These are phyloP conservation scores for Aspergillus sp. DNA, from an alignment of 2,329 filamentous ascomycete species.

Conservation along the genomic window DNA sequence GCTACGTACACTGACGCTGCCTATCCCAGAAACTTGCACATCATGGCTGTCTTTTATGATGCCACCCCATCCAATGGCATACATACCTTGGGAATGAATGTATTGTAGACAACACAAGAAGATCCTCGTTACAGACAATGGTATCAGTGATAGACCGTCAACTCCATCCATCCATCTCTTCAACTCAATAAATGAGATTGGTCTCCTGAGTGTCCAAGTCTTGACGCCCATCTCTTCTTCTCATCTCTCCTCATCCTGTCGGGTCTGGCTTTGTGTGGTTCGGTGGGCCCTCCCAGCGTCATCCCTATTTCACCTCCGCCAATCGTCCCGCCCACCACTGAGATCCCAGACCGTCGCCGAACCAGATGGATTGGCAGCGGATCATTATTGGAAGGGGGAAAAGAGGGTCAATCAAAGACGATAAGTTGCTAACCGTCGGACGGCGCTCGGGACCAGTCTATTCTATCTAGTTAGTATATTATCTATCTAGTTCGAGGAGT, in stretches of 20 bases:
- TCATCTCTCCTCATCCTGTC: conserved; percentile 8
- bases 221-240: not conserved
- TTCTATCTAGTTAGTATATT: too few species aligned
- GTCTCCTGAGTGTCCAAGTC: conserved; percentile 2
- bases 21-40: not conserved
- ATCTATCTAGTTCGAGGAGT: too few species aligned
- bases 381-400: not conserved
- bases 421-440: not conserved
- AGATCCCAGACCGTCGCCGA: conserved; percentile 20
- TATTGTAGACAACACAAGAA: too few species aligned
- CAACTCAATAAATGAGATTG: not conserved
- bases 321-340: conserved; percentile 30
- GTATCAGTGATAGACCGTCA: not conserved
- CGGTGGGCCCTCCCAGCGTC: conserved; percentile 42
- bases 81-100: too few species aligned
- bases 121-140: too few species aligned
- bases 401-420: not conserved
- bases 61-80: conserved; percentile 1
- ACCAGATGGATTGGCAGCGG: conserved; percentile 9
- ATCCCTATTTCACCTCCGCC: conserved; percentile 40
- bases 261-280: conserved; percentile 37
- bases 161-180: not conserved
- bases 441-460: not conserved
- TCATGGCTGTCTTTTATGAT: not conserved
- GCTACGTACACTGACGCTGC: not conserved